Base-by-base conservation (phyloP, 306 rosid species). In the Datisca glomerata region DNA sequence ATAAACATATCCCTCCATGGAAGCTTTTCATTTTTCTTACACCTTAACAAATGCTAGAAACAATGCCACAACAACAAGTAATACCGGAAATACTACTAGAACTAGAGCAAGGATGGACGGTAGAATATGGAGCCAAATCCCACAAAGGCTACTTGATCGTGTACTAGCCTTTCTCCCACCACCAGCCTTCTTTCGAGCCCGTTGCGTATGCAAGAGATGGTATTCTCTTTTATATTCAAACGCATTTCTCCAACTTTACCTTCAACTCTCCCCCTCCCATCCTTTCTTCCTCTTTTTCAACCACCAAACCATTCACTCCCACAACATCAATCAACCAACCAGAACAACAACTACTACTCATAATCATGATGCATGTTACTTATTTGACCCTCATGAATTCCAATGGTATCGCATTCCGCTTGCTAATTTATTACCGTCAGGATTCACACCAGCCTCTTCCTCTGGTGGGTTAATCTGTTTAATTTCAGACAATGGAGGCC, bases 201-300 rank as follows among this genome's bases (percentile, higher is more conserved):
- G 98, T 7, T 78, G 72, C 24, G 96, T 91, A 16, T 91, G 94
- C 53, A 91, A 84, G 63, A 83, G 94, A 51, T 91, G 85, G 78
- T 91, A 91, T 21, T 53, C 59, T 2, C 96, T 91, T 44, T 63
- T 91, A 31, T 84, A 78, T 35, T 75, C 85, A 18, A 66, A 41
- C 62, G 7, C 48, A 47, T 91, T 91, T 17, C 86, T 91, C 14
- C 79, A 91, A 48, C 28, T 80, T 3, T 71, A 78, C 67, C 86
- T 91, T 35, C 86, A 73, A 53, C 31, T 84, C 14, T 66, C 80
- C 0, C 92, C 76, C 0, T 60, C 55, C 53, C 74, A 44, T 53
- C 78, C 77, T 40, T 91, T 93, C 86, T 91, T 91, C 67, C 33
- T 91, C 4, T 91, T 84, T 78, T 91, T 91, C 81, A 77, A 72